These are phyloP conservation scores for Eucalyptus paniculata DNA, from an alignment of 345 rosid genomes.

Conservation along the genomic window DNA sequence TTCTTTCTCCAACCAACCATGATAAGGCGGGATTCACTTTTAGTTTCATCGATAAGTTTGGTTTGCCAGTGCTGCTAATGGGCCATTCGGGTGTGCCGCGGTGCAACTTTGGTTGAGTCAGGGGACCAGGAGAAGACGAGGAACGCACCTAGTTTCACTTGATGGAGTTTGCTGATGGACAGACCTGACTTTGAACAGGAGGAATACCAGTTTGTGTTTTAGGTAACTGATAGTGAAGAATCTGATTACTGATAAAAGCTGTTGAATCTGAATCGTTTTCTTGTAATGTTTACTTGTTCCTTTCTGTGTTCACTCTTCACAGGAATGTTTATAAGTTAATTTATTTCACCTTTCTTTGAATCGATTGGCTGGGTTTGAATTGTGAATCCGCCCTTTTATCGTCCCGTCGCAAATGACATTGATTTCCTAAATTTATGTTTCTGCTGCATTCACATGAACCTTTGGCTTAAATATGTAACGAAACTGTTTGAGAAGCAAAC, in stretches of 20 bases:
- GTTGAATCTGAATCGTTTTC: not conserved
- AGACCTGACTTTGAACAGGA: not conserved
- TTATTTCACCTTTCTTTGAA: not conserved
- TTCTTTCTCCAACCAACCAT: not conserved
- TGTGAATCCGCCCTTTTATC: not conserved
- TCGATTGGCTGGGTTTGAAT: not conserved
- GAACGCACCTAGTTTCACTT: not conserved
- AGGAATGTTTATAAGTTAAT: not conserved
- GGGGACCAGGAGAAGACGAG: not conserved
- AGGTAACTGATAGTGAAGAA: not conserved
- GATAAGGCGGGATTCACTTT: not conserved
- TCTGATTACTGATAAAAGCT: not conserved
- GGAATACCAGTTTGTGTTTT: not conserved
- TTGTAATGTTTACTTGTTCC: not conserved
- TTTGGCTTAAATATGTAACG: not conserved
- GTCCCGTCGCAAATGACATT: not conserved
- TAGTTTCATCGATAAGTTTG: not conserved
- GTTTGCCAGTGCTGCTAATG: not conserved
- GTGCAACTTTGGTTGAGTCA: not conserved
- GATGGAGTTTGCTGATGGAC: not conserved
- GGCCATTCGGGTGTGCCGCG: not conserved
- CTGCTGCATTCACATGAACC: not conserved
- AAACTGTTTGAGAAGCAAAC: not conserved
- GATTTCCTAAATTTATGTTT: not conserved
- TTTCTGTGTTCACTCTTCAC: not conserved